Percentiles rank a stretch among this genome's conserved stretches.
Evolutionary conservation across 768 basidiomycete genomes (phyloP).

Genomic region (Gymnopilus junonius): DNA sequence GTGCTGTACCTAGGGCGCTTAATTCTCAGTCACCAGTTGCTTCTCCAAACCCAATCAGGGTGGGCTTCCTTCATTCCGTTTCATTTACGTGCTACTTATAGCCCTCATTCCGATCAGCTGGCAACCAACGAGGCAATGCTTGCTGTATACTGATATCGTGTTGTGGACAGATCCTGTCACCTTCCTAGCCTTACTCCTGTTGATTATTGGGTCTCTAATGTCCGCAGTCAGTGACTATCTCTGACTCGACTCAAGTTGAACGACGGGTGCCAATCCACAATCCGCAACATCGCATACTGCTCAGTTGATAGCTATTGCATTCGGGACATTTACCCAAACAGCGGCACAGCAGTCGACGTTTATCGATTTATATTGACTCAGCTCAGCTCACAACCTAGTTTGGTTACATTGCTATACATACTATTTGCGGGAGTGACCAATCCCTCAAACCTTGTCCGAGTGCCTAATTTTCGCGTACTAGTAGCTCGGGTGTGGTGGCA

Average conservation of each 20-base stretch:
- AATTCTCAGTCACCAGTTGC: not conserved
- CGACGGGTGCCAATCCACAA: not conserved
- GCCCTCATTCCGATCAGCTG: not conserved
- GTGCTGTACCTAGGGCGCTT: not conserved
- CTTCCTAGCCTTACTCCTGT: not conserved
- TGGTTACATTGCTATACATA: not conserved
- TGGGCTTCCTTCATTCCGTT: not conserved
- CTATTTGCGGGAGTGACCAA: not conserved
- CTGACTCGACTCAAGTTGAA: not conserved
- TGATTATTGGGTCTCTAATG: not conserved
- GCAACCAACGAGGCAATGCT: not conserved
- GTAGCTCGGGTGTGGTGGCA: not conserved
- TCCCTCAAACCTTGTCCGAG: not conserved
- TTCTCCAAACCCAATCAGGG: not conserved
- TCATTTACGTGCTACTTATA: not conserved
- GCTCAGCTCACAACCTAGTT: too few species aligned
- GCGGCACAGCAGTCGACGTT: not conserved
- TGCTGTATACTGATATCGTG: not conserved
- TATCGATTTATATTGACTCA: not conserved
- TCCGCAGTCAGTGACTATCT: not conserved
- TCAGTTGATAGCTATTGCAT: not conserved
- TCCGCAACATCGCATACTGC: not conserved
- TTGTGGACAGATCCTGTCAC: constrained; percentile 5
- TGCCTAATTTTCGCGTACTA: not conserved
- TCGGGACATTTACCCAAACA: not conserved